These are phyloP conservation scores for Boechera divaricarpa DNA, from an alignment of 345 rosid genomes.

Conservation along the genomic window DNA sequence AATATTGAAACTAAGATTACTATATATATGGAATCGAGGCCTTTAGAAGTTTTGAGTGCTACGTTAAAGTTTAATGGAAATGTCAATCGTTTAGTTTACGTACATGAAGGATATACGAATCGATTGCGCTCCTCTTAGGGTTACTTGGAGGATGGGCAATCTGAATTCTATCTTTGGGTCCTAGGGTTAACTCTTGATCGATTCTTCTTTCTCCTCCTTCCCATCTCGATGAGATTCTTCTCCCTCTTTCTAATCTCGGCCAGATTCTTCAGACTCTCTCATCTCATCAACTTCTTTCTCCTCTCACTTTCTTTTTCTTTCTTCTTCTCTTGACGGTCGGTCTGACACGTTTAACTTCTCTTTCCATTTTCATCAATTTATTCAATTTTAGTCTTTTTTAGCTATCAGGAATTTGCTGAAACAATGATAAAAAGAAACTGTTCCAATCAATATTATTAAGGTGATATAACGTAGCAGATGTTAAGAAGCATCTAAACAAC, in stretches of 20 bases:
- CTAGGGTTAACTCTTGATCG: not conserved
- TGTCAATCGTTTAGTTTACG: not conserved
- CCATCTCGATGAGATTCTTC: not conserved
- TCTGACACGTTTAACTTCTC: too few relatives aligned
- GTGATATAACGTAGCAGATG: not conserved
- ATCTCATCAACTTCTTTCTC: not conserved
- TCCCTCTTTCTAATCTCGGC: not conserved
- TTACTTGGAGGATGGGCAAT: conserved; percentile 13
- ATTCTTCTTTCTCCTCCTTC: not conserved
- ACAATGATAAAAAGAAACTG: not conserved
- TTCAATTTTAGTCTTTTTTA: too few relatives aligned
- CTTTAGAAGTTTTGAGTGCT: not conserved
- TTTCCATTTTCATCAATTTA: too few relatives aligned
- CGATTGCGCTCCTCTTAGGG: not conserved
- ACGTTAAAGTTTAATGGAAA: not conserved
- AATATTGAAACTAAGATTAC: not conserved
- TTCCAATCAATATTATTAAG: not conserved
- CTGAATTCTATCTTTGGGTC: not conserved
- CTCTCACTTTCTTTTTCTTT: not conserved
- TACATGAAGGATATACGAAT: not conserved
- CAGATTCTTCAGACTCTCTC: not conserved
- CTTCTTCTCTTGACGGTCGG: not conserved
- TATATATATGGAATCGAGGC: not conserved
- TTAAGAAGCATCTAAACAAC: not conserved
- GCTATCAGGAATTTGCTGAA: not conserved